Evolutionary conservation across 768 basidiomycete species (phyloP).

Genomic region (Panellus pusillus): DNA sequence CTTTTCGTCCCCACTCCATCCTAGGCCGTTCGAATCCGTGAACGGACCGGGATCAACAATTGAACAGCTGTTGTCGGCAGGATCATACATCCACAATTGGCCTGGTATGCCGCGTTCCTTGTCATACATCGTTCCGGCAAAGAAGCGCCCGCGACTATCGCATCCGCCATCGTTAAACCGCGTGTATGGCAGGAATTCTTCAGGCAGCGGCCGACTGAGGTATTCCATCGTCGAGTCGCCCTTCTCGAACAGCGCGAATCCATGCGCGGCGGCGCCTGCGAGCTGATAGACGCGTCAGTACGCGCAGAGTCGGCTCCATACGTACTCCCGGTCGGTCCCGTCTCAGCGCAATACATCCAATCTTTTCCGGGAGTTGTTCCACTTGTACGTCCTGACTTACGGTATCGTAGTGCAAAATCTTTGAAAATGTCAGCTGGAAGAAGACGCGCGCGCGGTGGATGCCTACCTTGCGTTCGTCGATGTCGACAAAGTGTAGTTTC

Average conservation of each 20-base stretch:
- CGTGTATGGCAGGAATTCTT: conserved; percentile 40
- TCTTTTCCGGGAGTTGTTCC: conserved; percentile 53
- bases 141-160: conserved; percentile 61
- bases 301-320: conserved; percentile 1
- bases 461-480: conserved; percentile 51
- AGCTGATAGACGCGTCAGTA: conserved; percentile 37
- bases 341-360: conserved; percentile 60
- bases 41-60: conserved; percentile 65
- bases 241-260: conserved; percentile 51
- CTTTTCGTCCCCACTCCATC: conserved; percentile 62
- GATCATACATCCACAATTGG: conserved; percentile 59
- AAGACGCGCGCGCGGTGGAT: neutral
- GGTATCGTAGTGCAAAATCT: conserved; percentile 57
- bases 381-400: conserved; percentile 37
- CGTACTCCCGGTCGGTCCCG: conserved; percentile 45
- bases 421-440: neutral
- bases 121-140: conserved; percentile 63
- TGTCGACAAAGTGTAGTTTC: conserved; percentile 69
- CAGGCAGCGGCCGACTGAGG: conserved; percentile 52
- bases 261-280: conserved; percentile 57
- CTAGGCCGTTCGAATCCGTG: conserved; percentile 67
- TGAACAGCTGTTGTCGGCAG: conserved; percentile 42
- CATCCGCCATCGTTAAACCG: conserved; percentile 76
- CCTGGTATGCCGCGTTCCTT: conserved; percentile 52
- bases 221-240: conserved; percentile 44